Conservation (phyloP, 2,329 filamentous ascomycete species). For the Capronia epimyces region DNA sequence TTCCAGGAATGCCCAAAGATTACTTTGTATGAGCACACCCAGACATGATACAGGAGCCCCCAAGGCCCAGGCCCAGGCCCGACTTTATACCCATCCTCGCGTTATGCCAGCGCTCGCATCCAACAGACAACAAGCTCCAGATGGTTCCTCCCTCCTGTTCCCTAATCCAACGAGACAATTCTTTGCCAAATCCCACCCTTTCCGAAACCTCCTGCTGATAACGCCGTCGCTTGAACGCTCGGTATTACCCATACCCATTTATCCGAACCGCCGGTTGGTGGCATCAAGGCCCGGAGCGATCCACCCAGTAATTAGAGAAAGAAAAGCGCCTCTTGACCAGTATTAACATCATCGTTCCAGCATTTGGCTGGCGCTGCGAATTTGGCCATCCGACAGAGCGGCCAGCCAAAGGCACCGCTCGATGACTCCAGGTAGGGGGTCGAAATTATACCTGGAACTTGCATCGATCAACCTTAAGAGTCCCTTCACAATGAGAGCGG, state of each 20-base stretch:
- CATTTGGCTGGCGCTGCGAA: conserved; percentile 43
- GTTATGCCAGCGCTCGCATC: background rate
- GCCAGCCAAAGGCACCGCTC: conserved; percentile 61
- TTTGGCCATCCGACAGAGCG: conserved; percentile 55
- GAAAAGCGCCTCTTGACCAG: background rate
- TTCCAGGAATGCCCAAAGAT: too few species aligned
- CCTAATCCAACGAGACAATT: background rate
- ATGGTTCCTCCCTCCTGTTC: background rate
- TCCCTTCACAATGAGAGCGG: conserved; percentile 60
- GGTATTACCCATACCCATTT: conserved; percentile 1
- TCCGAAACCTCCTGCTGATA: background rate
- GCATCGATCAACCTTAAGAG: conserved; percentile 59
- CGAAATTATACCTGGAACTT: conserved; percentile 57
- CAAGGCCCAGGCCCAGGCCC: too few species aligned
- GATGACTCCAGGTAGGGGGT: conserved; percentile 53
- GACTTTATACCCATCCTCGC: background rate
- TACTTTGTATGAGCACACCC: too few species aligned
- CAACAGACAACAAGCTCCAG: background rate
- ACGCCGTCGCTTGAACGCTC: conserved; percentile 17
- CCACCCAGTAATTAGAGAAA: background rate
- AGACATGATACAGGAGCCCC: too few species aligned
- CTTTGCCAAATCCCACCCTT: background rate
- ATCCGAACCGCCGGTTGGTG: background rate
- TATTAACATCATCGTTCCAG: conserved; percentile 33
- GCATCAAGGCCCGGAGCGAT: background rate